A percentile compares a stretch with the other conserved stretches of the same genome.
These are phyloP conservation scores for Carex parvula DNA, from an alignment of 176 grass and related monocot genomes.

Conservation along the genomic window DNA sequence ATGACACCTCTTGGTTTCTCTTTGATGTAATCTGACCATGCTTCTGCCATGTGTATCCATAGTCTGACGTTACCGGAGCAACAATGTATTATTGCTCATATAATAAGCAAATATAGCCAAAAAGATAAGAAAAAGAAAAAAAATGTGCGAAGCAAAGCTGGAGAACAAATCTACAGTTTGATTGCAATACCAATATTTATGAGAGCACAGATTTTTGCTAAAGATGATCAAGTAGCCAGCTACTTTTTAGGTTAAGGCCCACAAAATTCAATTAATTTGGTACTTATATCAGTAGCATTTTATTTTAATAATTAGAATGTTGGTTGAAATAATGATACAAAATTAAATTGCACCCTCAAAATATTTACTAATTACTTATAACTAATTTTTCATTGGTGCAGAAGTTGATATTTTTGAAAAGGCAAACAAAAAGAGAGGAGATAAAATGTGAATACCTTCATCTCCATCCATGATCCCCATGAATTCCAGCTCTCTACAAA, in stretches of 20 bases:
- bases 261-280: background rate
- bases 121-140: no score
- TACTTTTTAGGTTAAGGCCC: background rate
- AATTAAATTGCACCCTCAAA: background rate
- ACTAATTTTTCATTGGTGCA: background rate
- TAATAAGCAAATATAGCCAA: no score
- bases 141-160: no score
- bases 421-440: no score
- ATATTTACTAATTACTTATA: background rate
- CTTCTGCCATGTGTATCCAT: conserved; percentile 33
- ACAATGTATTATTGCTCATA: background rate
- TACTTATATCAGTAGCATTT: background rate
- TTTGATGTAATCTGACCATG: conserved; percentile 33
- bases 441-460: background rate
- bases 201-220: no score
- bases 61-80: conserved; percentile 29
- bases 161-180: no score
- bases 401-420: no score
- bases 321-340: background rate
- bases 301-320: background rate
- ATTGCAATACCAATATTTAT: no score
- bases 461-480: conserved; percentile 37
- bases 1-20: conserved; percentile 35
- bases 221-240: no score
- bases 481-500: conserved; percentile 45